Percentiles rank a stretch among this genome's conserved stretches.
These are phyloP conservation scores for Zygotorulaspora florentina DNA, from an alignment of 805 yeast genomes.

Conservation along the genomic window DNA sequence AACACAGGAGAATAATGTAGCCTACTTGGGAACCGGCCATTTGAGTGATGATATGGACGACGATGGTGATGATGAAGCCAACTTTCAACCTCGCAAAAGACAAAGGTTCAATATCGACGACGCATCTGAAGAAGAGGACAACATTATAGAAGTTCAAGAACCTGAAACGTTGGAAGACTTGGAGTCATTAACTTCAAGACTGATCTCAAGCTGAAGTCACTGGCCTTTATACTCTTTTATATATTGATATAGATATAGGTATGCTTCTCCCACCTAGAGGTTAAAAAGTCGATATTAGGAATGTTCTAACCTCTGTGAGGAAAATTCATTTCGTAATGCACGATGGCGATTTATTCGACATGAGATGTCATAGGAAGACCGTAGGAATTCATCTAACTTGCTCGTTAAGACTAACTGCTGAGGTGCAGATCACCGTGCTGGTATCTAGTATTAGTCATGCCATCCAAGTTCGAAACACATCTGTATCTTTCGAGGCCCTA, in stretches of 20 bases:
- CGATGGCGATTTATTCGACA: neutral
- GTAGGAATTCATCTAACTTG: no score
- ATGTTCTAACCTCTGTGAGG: neutral
- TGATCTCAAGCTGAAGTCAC: constrained; percentile 26
- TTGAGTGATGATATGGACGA: constrained; percentile 43
- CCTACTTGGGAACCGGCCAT: constrained; percentile 34
- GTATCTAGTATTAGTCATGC: constrained; percentile 11
- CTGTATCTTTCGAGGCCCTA: constrained; percentile 53
- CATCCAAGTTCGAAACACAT: constrained; percentile 23
- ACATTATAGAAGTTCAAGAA: constrained; percentile 69
- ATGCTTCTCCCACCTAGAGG: no score
- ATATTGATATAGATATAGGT: neutral
- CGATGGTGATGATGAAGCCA: constrained; percentile 26
- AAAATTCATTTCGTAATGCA: neutral
- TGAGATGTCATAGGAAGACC: no score
- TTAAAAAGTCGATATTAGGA: no score
- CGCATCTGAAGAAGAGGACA: constrained; percentile 25
- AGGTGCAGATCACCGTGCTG: neutral
- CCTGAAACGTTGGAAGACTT: constrained; percentile 91
- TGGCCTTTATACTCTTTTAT: neutral
- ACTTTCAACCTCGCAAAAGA: constrained; percentile 28
- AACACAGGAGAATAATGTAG: constrained; percentile 23
- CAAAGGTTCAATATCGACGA: constrained; percentile 2
- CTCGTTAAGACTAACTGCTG: no score
- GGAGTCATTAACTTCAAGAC: constrained; percentile 72